Conservation (phyloP, 176 grass and related monocot genomes). For the Oryza meridionalis region DNA sequence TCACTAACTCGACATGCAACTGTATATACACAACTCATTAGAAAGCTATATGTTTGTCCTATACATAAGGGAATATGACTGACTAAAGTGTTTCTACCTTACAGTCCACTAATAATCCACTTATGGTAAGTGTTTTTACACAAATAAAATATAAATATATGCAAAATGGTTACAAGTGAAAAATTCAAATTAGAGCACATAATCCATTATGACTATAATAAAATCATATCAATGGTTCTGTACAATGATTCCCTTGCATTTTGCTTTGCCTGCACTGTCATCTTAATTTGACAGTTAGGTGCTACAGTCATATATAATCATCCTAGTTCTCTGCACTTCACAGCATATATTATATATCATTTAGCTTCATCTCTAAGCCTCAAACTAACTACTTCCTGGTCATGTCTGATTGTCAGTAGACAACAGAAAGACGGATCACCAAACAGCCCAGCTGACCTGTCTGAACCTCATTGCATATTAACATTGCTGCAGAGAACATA, state of each 20-base stretch:
- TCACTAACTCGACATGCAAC: not conserved
- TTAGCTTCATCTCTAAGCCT: not conserved
- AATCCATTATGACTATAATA: no score
- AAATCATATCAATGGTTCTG: not conserved
- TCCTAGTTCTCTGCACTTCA: not conserved
- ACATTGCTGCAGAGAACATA: not conserved
- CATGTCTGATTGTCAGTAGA: not conserved
- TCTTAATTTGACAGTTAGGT: not conserved
- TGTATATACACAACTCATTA: not conserved
- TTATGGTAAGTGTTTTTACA: not conserved
- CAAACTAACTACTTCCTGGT: not conserved
- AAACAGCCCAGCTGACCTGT: not conserved
- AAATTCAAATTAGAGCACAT: not conserved
- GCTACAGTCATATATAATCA: not conserved
- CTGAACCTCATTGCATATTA: not conserved
- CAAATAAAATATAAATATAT: not conserved
- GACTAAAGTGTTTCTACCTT: not conserved
- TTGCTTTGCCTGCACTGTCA: not conserved
- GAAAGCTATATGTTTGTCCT: not conserved
- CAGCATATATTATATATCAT: not conserved
- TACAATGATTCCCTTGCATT: not conserved
- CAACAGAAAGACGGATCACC: not conserved
- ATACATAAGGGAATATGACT: not conserved
- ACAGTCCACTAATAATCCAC: not conserved
- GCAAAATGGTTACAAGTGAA: not conserved